Conservation (phyloP, 306 rosid genomes). For the Trichosanthes cucumerina region DNA sequence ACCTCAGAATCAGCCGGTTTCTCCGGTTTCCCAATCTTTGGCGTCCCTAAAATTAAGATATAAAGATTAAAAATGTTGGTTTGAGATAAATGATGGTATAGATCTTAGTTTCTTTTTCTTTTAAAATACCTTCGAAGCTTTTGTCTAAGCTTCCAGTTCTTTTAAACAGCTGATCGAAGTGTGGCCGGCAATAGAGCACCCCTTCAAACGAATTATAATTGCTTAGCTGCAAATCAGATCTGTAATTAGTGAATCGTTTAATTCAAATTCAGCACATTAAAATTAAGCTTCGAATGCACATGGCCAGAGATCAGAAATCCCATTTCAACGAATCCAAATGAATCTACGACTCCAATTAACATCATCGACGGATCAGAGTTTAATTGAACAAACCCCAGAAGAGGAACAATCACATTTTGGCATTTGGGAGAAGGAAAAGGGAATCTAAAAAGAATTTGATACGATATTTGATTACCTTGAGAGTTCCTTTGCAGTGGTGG, state of each 20-base stretch:
- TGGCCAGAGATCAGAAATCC: background rate
- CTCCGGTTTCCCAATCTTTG: conserved; percentile 81
- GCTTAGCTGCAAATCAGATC: conserved; percentile 68
- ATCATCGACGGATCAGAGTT: background rate
- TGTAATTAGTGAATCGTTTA: background rate
- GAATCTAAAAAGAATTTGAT: background rate
- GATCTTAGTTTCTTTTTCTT: background rate
- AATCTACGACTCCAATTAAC: background rate
- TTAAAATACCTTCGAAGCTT: conserved; percentile 73
- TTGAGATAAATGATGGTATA: background rate
- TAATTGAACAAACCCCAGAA: background rate
- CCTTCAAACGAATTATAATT: conserved; percentile 99
- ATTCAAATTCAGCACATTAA: background rate
- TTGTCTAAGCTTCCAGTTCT: conserved; percentile 98
- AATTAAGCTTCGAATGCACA: background rate
- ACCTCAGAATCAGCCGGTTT: conserved; percentile 55
- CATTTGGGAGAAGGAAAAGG: background rate
- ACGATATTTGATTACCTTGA: conserved; percentile 39
- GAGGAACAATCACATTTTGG: background rate
- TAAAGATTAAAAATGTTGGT: background rate
- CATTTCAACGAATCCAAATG: background rate
- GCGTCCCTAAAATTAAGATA: conserved; percentile 50
- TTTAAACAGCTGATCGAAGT: conserved; percentile 87
- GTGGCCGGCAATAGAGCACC: conserved; percentile 91
- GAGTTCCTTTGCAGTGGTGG: conserved; percentile 99